Percentiles rank a stretch among this genome's conserved stretches.
Evolutionary conservation across 2,329 filamentous ascomycete genomes (phyloP).

Genomic region (Aureobasidium sp.): DNA sequence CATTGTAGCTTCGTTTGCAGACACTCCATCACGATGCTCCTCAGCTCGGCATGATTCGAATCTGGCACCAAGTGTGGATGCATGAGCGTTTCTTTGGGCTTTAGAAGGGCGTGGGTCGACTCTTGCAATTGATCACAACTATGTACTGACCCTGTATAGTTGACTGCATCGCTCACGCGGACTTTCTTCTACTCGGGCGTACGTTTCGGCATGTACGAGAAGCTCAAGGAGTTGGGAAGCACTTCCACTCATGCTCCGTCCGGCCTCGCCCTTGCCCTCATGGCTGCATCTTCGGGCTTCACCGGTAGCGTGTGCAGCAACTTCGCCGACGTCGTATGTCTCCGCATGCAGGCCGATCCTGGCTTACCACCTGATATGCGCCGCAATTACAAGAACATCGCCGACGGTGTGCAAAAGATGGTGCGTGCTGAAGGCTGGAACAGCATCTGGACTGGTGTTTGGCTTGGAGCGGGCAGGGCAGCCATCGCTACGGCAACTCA

Average conservation of each 20-base stretch:
- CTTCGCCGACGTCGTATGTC: constrained; percentile 20
- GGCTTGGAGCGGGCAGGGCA: constrained; percentile 19
- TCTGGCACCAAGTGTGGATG: constrained; percentile 17
- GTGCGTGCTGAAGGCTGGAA: constrained; percentile 19
- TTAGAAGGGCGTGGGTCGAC: constrained; percentile 19
- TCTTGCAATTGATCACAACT: not conserved
- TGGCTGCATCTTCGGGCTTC: constrained; percentile 18
- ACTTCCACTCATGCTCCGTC: constrained; percentile 19
- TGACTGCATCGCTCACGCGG: constrained; percentile 19
- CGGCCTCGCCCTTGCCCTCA: constrained; percentile 16
- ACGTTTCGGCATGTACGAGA: constrained; percentile 20
- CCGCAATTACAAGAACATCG: constrained; percentile 19
- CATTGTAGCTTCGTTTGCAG: constrained; percentile 12
- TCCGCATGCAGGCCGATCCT: constrained; percentile 20
- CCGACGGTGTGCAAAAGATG: constrained; percentile 19
- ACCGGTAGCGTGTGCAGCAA: constrained; percentile 19
- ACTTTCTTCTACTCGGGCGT: constrained; percentile 18
- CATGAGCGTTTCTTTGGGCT: constrained; percentile 18
- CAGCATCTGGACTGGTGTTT: constrained; percentile 21
- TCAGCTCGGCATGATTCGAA: constrained; percentile 15
- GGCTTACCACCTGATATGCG: constrained; percentile 16
- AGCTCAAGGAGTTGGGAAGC: constrained; percentile 19
- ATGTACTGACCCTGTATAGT: constrained; percentile 11
- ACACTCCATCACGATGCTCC: constrained; percentile 13
- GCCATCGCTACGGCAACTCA: constrained; percentile 19